phyloP scores from a whole-genome alignment of 495 filamentous ascomycete species.

The Aspergillus diversus region DNA sequence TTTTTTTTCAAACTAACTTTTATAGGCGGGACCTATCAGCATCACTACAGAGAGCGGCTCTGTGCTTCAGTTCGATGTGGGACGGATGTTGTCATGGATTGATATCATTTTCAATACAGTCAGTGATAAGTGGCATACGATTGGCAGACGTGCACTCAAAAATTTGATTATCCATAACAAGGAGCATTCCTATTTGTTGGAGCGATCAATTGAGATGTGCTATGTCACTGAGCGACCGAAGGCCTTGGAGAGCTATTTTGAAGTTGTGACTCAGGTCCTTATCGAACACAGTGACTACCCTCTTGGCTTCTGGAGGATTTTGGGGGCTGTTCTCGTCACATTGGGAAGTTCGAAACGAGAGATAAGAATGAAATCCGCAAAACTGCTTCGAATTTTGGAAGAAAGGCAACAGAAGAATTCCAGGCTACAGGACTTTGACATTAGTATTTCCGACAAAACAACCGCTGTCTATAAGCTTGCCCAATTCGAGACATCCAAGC shows the following conservation, averaged over 20 bases:
- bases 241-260: slow-evolving; percentile 92
- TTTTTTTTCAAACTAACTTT: slow-evolving; percentile 9
- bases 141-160: slow-evolving; percentile 85
- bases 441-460: slow-evolving; percentile 97
- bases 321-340: slow-evolving; percentile 86
- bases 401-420: slow-evolving; percentile 83
- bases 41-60: slow-evolving; percentile 83
- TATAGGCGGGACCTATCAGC: slow-evolving; percentile 80
- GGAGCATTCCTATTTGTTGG: slow-evolving; percentile 78
- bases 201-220: slow-evolving; percentile 85
- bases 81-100: slow-evolving; percentile 91
- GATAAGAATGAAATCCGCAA: slow-evolving; percentile 85
- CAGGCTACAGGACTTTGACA: slow-evolving; percentile 94
- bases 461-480: slow-evolving; percentile 97
- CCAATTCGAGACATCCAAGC: slow-evolving; percentile 93
- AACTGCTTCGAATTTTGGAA: slow-evolving; percentile 80
- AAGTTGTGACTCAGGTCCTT: slow-evolving; percentile 85
- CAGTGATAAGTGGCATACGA: slow-evolving; percentile 89
- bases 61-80: slow-evolving; percentile 85
- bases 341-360: slow-evolving; percentile 87
- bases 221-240: slow-evolving; percentile 72
- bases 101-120: slow-evolving; percentile 88
- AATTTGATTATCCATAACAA: slow-evolving; percentile 91
- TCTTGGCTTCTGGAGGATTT: slow-evolving; percentile 84
- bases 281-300: slow-evolving; percentile 77